Evolutionary conservation across 108 stramenopile species (phyloP).

Genomic region (Poteriospumella lacustris): DNA sequence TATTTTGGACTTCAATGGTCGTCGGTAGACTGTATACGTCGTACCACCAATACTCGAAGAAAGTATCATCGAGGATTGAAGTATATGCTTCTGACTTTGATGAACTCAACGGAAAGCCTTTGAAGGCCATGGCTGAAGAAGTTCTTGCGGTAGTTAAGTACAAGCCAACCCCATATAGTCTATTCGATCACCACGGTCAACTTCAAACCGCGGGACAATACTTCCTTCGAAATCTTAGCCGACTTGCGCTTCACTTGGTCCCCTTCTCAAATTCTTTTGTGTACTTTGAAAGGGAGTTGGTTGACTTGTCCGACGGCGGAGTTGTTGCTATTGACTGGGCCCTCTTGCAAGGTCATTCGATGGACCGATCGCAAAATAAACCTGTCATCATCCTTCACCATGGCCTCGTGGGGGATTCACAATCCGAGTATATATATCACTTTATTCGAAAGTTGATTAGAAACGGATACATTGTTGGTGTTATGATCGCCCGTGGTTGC

Average conservation of each 20-base stretch:
- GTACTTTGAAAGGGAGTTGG: neutral
- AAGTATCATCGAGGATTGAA: no score
- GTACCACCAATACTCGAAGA: no score
- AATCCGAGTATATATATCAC: constrained; percentile 20
- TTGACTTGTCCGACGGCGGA: constrained; percentile 15
- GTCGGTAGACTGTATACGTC: no score
- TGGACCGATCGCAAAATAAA: neutral
- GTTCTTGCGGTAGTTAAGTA: neutral
- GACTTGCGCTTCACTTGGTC: neutral
- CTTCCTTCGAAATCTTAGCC: constrained; percentile 13
- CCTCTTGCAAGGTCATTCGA: no score
- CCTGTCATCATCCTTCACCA: neutral
- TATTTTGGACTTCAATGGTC: no score
- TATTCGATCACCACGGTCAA: neutral
- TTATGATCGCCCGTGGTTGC: constrained; percentile 26
- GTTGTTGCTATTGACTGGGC: constrained; percentile 17
- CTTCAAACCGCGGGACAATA: constrained; percentile 15
- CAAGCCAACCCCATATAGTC: neutral
- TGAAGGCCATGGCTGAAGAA: neutral
- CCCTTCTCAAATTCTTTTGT: neutral
- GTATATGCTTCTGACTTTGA: no score
- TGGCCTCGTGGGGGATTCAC: constrained; percentile 5
- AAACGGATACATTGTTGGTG: neutral
- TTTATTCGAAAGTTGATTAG: neutral
- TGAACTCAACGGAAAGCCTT: no score